Evolutionary conservation across 192 early-diverging fungal species (phyloP).

Genomic region (Endogone sp.): DNA sequence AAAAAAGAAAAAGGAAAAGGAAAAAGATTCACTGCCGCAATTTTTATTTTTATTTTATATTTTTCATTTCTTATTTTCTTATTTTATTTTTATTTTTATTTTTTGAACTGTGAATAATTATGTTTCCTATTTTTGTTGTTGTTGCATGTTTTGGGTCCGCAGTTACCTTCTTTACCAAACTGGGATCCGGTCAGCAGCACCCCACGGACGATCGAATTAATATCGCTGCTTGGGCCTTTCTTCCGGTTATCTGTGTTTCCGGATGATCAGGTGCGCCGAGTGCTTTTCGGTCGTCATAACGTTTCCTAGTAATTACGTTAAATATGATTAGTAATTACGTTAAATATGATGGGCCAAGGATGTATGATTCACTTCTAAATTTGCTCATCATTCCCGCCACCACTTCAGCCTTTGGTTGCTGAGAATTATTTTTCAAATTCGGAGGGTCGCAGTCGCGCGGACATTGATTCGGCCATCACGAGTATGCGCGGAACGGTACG

Average conservation of each 20-base stretch:
- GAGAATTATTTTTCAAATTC: slow-evolving; percentile 47
- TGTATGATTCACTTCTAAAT: too few species aligned
- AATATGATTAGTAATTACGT: too few species aligned
- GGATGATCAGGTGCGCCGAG: slow-evolving; percentile 35
- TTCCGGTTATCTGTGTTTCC: slow-evolving; percentile 54
- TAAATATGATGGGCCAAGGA: too few species aligned
- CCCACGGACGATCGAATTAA: slow-evolving; percentile 41
- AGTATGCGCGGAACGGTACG: slow-evolving; percentile 58
- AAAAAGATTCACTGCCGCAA: too few species aligned
- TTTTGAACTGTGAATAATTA: too few species aligned
- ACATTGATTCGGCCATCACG: slow-evolving; percentile 48
- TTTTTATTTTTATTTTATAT: too few species aligned
- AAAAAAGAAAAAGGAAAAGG: too few species aligned
- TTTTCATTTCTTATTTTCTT: too few species aligned
- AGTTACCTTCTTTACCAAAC: not conserved
- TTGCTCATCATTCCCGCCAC: too few species aligned
- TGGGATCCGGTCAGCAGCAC: not conserved
- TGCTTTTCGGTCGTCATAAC: not conserved
- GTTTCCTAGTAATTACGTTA: slow-evolving; percentile 4
- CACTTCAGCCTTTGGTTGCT: slow-evolving; percentile 42
- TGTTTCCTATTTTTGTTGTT: too few species aligned
- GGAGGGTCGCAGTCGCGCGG: slow-evolving; percentile 44
- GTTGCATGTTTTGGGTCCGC: not conserved
- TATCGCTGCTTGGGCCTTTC: slow-evolving; percentile 75
- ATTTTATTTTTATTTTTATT: too few species aligned